These are phyloP conservation scores for Trichophyton simii DNA, from an alignment of 2,329 filamentous ascomycete species.

Conservation along the genomic window DNA sequence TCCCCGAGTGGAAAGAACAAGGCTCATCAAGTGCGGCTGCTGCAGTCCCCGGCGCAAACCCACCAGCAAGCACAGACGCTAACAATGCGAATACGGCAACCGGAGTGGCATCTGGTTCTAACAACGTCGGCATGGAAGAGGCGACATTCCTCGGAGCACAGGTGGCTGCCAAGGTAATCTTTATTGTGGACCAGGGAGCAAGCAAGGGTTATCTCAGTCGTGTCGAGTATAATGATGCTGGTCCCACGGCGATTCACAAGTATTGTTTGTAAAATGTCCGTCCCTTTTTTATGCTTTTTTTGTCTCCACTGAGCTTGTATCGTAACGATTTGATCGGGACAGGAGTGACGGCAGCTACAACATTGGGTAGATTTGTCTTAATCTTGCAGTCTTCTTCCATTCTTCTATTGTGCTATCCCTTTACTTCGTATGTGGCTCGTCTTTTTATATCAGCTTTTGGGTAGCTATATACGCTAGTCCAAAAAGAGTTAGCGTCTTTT, in stretches of 20 bases:
- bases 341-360: not conserved
- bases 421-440: not conserved
- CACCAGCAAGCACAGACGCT: constrained; percentile 4
- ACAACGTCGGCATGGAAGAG: constrained; percentile 56
- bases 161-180: constrained; percentile 65
- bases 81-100: constrained; percentile 32
- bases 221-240: constrained; percentile 55
- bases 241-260: constrained; percentile 52
- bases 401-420: not conserved
- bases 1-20: constrained; percentile 79
- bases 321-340: not conserved
- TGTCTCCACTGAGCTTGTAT: not conserved
- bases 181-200: constrained; percentile 53
- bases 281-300: not conserved
- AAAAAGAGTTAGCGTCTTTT: not conserved
- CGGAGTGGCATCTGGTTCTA: constrained; percentile 14
- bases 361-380: not conserved
- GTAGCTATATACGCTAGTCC: not conserved
- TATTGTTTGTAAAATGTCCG: constrained; percentile 26
- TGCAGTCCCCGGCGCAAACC: constrained; percentile 4
- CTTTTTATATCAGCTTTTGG: not conserved
- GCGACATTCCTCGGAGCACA: constrained; percentile 77
- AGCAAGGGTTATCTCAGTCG: constrained; percentile 58
- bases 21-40: constrained; percentile 20
- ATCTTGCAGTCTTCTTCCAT: not conserved